phyloP scores from a whole-genome alignment of 2,329 filamentous ascomycete genomes.

The Hypoxylon sp. region DNA sequence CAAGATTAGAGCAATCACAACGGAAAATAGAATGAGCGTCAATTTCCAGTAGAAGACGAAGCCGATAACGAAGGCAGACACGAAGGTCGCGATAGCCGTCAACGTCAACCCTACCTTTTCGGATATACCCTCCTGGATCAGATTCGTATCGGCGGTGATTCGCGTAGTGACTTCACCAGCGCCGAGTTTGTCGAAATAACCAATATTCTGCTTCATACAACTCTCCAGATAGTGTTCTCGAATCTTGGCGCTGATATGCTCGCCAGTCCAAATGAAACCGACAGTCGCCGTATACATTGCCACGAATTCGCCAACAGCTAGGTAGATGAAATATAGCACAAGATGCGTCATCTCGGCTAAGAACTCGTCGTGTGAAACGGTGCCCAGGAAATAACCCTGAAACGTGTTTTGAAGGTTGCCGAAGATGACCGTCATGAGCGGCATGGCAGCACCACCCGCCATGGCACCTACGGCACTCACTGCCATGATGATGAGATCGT shows the following conservation, averaged over 20 bases:
- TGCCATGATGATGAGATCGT: conserved; percentile 74
- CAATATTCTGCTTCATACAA: conserved; percentile 90
- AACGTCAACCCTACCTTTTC: conserved; percentile 88
- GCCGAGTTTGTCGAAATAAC: conserved; percentile 92
- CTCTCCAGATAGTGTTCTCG: conserved; percentile 86
- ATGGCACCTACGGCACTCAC: conserved; percentile 76
- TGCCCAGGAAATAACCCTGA: conserved; percentile 70
- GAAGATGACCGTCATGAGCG: conserved; percentile 86
- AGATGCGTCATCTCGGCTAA: conserved; percentile 70
- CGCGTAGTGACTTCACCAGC: conserved; percentile 94
- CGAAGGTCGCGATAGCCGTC: conserved; percentile 83
- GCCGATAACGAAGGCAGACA: conserved; percentile 90
- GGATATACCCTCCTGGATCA: conserved; percentile 93
- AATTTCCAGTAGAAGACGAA: conserved; percentile 95
- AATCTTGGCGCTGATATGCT: conserved; percentile 83
- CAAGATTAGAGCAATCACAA: conserved; percentile 82
- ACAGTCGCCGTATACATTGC: conserved; percentile 85
- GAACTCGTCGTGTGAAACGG: conserved; percentile 69
- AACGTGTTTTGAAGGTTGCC: conserved; percentile 82
- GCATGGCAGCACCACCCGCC: conserved; percentile 79
- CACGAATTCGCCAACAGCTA: conserved; percentile 84
- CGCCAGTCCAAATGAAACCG: conserved; percentile 89
- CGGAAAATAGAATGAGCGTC: conserved; percentile 87
- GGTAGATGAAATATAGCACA: conserved; percentile 88
- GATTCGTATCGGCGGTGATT: conserved; percentile 93